These are phyloP conservation scores for Rhododendron ferrugineum DNA, from an alignment of 148 eudicot species.

Conservation along the genomic window DNA sequence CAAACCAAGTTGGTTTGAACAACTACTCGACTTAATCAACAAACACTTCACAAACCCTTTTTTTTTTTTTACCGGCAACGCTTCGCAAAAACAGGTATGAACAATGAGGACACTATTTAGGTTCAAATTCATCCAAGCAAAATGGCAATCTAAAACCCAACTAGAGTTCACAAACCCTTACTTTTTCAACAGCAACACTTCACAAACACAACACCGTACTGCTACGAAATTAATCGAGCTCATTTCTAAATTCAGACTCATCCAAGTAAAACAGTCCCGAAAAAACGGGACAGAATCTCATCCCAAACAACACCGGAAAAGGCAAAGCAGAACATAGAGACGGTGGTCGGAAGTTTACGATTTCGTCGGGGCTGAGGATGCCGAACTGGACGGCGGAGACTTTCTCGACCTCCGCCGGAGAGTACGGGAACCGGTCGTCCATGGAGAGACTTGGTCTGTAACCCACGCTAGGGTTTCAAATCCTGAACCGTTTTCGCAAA, in stretches of 20 bases:
- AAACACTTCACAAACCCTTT: too few species aligned
- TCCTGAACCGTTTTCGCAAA: background rate
- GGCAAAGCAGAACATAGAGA: background rate
- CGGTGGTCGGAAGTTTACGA: constrained; percentile 41
- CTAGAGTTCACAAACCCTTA: background rate
- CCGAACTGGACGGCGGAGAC: constrained; percentile 90
- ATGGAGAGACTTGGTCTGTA: background rate
- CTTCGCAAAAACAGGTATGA: too few species aligned
- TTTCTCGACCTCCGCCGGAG: constrained; percentile 94
- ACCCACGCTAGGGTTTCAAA: too few species aligned
- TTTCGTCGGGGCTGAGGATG: constrained; percentile 92
- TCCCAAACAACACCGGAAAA: background rate
- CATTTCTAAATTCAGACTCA: background rate
- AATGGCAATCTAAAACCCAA: background rate
- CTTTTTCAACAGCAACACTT: too few species aligned
- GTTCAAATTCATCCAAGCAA: background rate
- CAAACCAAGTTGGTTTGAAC: too few species aligned
- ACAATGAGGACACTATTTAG: too few species aligned
- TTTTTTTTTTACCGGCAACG: too few species aligned
- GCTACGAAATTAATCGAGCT: background rate
- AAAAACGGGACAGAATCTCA: background rate
- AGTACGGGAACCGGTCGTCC: constrained; percentile 81
- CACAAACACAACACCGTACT: background rate
- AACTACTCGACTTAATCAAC: too few species aligned
- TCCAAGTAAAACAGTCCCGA: background rate